Evolutionary conservation across 768 basidiomycete species (phyloP).

Genomic region (Podaxis sp.): DNA sequence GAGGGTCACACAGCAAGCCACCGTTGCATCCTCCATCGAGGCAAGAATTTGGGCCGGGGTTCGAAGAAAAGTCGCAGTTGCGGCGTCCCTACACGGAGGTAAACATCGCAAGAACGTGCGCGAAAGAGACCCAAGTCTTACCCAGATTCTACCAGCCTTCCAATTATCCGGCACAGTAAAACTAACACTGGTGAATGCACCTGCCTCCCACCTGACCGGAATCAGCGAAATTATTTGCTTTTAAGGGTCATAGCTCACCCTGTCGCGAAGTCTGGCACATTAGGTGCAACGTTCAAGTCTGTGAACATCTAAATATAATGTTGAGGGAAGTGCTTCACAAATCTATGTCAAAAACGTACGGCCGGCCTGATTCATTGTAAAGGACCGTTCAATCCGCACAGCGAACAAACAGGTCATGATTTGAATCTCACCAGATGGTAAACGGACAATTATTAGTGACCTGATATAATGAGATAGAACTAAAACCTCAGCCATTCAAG

Average conservation of each 20-base stretch:
- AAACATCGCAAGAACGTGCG: not conserved
- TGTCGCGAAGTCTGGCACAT: constrained; percentile 40
- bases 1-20: constrained; percentile 55
- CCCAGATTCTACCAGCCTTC: constrained; percentile 62
- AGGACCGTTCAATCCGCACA: not conserved
- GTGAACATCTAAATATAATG: constrained; percentile 52
- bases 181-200: constrained; percentile 34
- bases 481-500: not conserved
- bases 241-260: constrained; percentile 37
- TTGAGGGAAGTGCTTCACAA: not conserved
- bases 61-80: constrained; percentile 58
- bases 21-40: constrained; percentile 69
- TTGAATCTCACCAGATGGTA: constrained; percentile 56
- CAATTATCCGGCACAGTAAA: constrained; percentile 64
- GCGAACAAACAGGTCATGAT: not conserved
- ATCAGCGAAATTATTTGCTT: not conserved
- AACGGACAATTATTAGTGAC: constrained; percentile 65
- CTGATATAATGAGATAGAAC: constrained; percentile 19
- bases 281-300: constrained; percentile 48
- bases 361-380: constrained; percentile 33
- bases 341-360: constrained; percentile 20
- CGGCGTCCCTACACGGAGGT: constrained; percentile 48
- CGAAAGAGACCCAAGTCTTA: constrained; percentile 15
- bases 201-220: constrained; percentile 40
- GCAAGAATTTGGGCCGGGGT: constrained; percentile 60